Evolutionary conservation across 75 land plant genomes (phyloP).

Genomic region (Sequoia sempervirens): DNA sequence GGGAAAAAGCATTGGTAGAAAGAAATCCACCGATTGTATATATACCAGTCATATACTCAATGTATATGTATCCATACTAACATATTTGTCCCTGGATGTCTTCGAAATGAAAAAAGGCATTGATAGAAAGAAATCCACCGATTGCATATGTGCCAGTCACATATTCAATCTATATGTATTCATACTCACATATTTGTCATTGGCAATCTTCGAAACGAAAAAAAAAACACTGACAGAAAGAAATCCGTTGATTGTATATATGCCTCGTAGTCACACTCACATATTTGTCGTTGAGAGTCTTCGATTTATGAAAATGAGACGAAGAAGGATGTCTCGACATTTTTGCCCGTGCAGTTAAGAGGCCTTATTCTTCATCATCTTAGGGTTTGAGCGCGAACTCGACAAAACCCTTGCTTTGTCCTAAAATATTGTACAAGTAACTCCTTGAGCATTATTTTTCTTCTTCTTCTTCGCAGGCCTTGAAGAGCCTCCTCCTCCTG

Average conservation of each 20-base stretch:
- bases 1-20: no score
- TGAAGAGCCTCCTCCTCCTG: not conserved
- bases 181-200: no score
- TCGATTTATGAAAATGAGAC: conserved; percentile 73
- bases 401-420: not conserved
- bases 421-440: not conserved
- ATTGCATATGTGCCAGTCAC: no score
- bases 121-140: no score
- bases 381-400: not conserved
- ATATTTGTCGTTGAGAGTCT: conserved; percentile 85
- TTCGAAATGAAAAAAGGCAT: no score
- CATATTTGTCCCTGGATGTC: no score
- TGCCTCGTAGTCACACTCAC: conserved; percentile 30
- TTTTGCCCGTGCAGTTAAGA: not conserved
- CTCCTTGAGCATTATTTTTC: not conserved
- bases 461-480: not conserved
- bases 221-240: no score
- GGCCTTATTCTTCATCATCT: not conserved
- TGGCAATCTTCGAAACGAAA: no score
- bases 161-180: not conserved
- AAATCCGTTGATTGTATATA: not conserved
- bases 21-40: no score
- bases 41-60: no score
- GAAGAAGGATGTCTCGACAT: conserved; percentile 72
- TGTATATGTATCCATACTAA: not conserved